phyloP scores from a whole-genome alignment of 1,284 basidiomycete species.

The Fomitopsis palustris region DNA sequence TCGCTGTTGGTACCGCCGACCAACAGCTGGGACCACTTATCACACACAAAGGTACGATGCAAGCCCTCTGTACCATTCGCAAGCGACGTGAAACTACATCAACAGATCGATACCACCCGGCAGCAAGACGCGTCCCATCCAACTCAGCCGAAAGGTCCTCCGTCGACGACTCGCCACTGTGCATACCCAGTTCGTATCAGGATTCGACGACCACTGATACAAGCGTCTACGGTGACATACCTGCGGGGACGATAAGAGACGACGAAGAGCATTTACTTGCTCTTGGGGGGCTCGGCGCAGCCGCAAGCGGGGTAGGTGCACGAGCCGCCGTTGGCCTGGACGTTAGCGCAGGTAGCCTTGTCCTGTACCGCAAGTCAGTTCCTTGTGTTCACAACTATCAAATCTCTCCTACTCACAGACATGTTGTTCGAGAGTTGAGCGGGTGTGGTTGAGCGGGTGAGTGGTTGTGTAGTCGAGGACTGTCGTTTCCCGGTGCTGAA shows the following conservation, averaged over 20 bases:
- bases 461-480: conserved; percentile 2
- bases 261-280: not conserved
- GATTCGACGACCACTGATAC: not conserved
- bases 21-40: not conserved
- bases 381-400: too few relatives aligned
- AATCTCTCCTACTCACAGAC: not conserved
- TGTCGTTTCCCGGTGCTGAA: not conserved
- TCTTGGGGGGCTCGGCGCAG: conserved; percentile 1
- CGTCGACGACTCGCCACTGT: not conserved
- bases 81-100: not conserved
- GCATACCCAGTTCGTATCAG: not conserved
- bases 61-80: not conserved
- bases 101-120: not conserved
- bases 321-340: not conserved
- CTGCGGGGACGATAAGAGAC: not conserved
- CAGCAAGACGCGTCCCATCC: not conserved
- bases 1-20: too few relatives aligned
- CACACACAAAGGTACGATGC: not conserved
- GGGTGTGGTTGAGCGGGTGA: not conserved
- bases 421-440: not conserved
- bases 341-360: conserved; percentile 1
- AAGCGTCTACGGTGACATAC: not conserved
- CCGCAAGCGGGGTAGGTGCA: not conserved
- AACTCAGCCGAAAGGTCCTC: not conserved
- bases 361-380: not conserved